Evolutionary conservation across 2,329 filamentous ascomycete genomes (phyloP).

Genomic region (Pezicula rhizophila): DNA sequence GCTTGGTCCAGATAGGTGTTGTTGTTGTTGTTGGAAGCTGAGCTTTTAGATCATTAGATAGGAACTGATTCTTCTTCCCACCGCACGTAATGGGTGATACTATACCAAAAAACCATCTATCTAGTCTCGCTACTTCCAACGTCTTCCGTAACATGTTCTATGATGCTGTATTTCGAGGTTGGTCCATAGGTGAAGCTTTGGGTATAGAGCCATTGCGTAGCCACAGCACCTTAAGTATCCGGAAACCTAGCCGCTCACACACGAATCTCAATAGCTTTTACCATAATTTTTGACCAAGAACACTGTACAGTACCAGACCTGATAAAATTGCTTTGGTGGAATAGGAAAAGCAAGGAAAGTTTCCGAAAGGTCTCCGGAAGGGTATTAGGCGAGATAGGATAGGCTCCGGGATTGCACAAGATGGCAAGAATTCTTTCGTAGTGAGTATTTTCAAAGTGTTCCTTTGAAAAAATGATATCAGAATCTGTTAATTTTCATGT

Average conservation of each 20-base stretch:
- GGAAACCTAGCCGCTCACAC: background rate
- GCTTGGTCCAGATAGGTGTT: background rate
- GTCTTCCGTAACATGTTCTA: background rate
- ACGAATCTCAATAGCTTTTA: background rate
- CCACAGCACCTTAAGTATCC: background rate
- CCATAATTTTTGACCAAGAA: background rate
- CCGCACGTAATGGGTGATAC: conserved; percentile 14
- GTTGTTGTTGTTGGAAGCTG: background rate
- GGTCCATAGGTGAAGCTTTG: background rate
- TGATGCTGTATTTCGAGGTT: background rate
- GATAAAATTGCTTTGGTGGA: background rate
- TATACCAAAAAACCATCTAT: background rate
- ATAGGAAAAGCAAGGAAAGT: background rate
- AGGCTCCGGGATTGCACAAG: background rate
- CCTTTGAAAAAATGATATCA: background rate
- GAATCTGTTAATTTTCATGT: no score
- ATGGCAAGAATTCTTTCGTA: background rate
- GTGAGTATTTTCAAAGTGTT: background rate
- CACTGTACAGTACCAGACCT: background rate
- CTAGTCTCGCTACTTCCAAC: background rate
- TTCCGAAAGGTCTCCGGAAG: background rate
- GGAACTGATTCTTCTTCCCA: conserved; percentile 27
- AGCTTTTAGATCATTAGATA: background rate
- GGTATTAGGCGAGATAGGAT: background rate
- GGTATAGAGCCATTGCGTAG: background rate